phyloP scores from a whole-genome alignment of 306 rosid species.

The Dalbergia cultrata region DNA sequence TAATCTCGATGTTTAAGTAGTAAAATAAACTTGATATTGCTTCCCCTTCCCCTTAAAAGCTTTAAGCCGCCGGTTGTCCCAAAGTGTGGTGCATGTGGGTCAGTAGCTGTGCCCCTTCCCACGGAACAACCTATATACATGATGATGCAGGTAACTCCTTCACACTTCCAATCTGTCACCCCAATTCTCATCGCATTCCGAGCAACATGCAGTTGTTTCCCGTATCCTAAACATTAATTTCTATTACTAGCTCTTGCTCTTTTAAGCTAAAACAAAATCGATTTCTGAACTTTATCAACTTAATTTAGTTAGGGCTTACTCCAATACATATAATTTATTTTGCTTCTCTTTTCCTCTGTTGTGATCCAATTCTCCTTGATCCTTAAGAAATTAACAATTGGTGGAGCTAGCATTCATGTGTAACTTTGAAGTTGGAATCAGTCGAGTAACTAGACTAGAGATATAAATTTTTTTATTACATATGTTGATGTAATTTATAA shows the following conservation, averaged over 20 bases:
- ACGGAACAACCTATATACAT: conserved; percentile 26
- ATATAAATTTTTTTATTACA: not conserved
- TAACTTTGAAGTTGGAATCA: not conserved
- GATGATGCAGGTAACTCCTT: not conserved
- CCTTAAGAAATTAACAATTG: not conserved
- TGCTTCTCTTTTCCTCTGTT: not conserved
- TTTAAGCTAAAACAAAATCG: not conserved
- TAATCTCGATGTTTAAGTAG: conserved; percentile 34
- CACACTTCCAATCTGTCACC: not conserved
- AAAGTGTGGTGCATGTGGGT: conserved; percentile 52
- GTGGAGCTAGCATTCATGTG: not conserved
- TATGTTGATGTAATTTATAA: not conserved
- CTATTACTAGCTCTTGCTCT: not conserved
- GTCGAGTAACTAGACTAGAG: not conserved
- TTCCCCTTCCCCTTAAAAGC: conserved; percentile 33
- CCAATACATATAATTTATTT: not conserved
- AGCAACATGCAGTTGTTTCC: conserved; percentile 10
- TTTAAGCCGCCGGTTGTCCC: conserved; percentile 39
- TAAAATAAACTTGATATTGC: conserved; percentile 32
- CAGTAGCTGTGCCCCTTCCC: conserved; percentile 38
- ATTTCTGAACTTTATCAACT: not conserved
- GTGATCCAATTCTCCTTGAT: not conserved
- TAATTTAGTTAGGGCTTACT: not conserved
- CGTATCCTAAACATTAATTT: conserved; percentile 21
- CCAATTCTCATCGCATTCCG: not conserved